phyloP scores from a whole-genome alignment of 495 filamentous ascomycete species.

The Xanthoparmelia taractica region DNA sequence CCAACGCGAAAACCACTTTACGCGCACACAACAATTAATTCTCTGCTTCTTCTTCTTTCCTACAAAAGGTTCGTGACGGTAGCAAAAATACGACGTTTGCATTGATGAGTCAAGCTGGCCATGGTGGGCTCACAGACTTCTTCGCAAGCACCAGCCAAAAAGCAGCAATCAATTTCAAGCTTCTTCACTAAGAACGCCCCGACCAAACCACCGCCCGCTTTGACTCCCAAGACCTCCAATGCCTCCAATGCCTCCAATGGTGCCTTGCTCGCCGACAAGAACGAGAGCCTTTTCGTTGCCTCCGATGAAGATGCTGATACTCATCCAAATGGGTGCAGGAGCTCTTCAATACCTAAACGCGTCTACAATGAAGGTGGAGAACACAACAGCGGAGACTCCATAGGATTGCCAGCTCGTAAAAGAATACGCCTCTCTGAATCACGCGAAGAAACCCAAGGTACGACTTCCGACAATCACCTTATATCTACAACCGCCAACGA shows the following conservation, averaged over 20 bases:
- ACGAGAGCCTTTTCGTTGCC: slow-evolving; percentile 19
- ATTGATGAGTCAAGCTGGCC: neutral
- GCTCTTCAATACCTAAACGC: slow-evolving; percentile 17
- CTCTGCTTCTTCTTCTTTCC: neutral
- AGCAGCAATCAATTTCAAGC: slow-evolving; percentile 75
- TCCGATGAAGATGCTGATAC: slow-evolving; percentile 14
- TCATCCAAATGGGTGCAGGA: neutral
- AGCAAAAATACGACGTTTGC: neutral
- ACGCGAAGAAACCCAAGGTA: slow-evolving; percentile 4
- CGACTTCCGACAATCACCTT: slow-evolving; percentile 9
- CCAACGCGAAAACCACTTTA: slow-evolving; percentile 6
- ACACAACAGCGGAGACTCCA: neutral
- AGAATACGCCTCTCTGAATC: slow-evolving; percentile 14
- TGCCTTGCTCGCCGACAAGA: neutral
- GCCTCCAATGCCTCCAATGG: neutral
- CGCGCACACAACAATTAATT: slow-evolving; percentile 10
- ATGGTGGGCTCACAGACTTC: slow-evolving; percentile 27
- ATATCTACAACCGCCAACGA: slow-evolving; percentile 19
- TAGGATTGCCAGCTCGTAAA: slow-evolving; percentile 9
- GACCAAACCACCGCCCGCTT: slow-evolving; percentile 9
- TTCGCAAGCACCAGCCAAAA: slow-evolving; percentile 45
- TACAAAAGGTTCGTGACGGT: neutral
- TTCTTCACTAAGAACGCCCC: slow-evolving; percentile 71
- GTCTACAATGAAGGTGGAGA: slow-evolving; percentile 4
- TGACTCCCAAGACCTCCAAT: slow-evolving; percentile 6